Conservation (phyloP, 1,284 basidiomycete genomes). For the Trametes hirsuta region DNA sequence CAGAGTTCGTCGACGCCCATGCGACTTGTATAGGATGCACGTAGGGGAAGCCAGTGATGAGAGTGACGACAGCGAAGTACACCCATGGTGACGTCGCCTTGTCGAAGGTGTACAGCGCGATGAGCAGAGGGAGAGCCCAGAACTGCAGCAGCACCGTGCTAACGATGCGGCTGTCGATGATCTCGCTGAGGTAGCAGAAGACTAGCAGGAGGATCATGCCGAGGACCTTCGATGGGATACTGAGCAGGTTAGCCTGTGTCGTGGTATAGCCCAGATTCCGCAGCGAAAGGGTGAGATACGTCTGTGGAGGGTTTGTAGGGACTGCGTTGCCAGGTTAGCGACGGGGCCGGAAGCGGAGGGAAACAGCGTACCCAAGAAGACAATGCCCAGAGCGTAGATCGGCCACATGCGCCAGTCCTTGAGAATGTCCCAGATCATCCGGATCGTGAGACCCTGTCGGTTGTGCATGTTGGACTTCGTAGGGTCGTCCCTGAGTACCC, state of each 20-base stretch:
- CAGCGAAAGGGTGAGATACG: constrained; percentile 66
- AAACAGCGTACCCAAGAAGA: constrained; percentile 36
- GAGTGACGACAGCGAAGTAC: constrained; percentile 57
- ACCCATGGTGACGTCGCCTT: constrained; percentile 59
- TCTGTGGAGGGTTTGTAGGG: constrained; percentile 49
- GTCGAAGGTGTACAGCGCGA: constrained; percentile 59
- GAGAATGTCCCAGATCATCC: constrained; percentile 57
- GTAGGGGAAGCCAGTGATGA: constrained; percentile 57
- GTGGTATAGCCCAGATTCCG: constrained; percentile 65
- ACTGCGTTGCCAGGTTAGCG: constrained; percentile 38
- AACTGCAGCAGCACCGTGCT: constrained; percentile 59
- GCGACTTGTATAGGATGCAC: constrained; percentile 55
- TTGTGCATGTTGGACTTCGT: constrained; percentile 82
- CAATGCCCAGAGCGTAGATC: constrained; percentile 57
- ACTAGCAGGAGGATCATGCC: constrained; percentile 44
- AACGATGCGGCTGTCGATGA: constrained; percentile 55
- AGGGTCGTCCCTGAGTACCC: constrained; percentile 74
- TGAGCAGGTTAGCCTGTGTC: constrained; percentile 62
- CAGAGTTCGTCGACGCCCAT: constrained; percentile 65
- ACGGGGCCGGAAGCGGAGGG: constrained; percentile 30
- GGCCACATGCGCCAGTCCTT: constrained; percentile 76
- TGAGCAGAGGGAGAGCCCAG: constrained; percentile 64
- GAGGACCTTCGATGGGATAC: constrained; percentile 51
- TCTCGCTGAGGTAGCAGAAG: constrained; percentile 56
- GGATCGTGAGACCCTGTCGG: constrained; percentile 63